Conservation (phyloP, 2,329 filamentous ascomycete species). For the Sordariomycetes sp. region DNA sequence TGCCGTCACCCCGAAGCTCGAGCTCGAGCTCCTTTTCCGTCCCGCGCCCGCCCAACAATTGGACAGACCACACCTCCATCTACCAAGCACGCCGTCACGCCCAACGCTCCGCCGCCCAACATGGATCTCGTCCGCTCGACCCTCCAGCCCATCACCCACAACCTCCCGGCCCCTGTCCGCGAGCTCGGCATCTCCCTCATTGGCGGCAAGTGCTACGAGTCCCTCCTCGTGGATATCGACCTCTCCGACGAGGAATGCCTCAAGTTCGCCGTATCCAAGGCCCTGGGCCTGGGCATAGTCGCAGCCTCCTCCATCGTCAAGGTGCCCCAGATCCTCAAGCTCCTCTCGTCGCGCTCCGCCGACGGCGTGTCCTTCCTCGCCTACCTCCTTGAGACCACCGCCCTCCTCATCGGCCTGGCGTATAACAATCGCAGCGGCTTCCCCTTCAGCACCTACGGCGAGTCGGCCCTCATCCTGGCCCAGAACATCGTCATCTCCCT, state of each 20-base stretch:
- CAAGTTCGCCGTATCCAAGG: constrained; percentile 86
- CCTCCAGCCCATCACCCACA: constrained; percentile 60
- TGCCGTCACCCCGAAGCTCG: too few relatives aligned
- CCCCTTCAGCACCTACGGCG: constrained; percentile 93
- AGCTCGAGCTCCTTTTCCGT: too few relatives aligned
- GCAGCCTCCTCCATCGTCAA: constrained; percentile 86
- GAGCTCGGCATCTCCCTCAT: constrained; percentile 71
- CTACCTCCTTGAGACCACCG: constrained; percentile 83
- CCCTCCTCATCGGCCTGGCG: constrained; percentile 79
- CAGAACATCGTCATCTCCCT: constrained; percentile 89
- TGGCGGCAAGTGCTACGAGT: constrained; percentile 74
- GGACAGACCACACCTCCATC: not conserved
- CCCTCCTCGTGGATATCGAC: constrained; percentile 77
- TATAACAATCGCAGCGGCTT: constrained; percentile 90
- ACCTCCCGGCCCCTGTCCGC: constrained; percentile 63
- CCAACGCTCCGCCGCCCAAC: constrained; percentile 7
- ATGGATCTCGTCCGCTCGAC: constrained; percentile 54
- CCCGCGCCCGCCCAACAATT: too few relatives aligned
- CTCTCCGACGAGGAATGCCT: constrained; percentile 67
- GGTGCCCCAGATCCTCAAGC: constrained; percentile 91
- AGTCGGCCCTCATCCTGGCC: constrained; percentile 81
- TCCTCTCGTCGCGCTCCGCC: constrained; percentile 69
- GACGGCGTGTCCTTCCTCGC: constrained; percentile 80
- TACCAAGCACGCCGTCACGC: not conserved
- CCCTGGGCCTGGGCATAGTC: constrained; percentile 86